Evolutionary conservation across 768 basidiomycete species (phyloP), one percentile per base, ranked within the genome.

Genomic region (Suillus placidus): DNA sequence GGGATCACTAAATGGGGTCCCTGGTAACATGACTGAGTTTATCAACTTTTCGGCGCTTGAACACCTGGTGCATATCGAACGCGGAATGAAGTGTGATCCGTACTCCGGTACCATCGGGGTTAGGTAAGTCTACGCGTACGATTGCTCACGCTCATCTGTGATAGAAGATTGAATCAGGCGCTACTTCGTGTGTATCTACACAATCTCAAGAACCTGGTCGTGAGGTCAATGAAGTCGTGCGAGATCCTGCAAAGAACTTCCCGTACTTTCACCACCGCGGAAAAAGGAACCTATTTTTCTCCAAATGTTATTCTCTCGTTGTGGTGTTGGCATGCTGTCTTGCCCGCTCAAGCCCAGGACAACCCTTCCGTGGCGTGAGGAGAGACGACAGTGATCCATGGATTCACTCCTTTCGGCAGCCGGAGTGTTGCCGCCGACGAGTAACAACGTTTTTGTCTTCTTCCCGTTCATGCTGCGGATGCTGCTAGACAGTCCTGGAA

Each of bases 261-360:
- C 60, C 60, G 64, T 66, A 52, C 65, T 42, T 40, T 58, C 52
- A 51, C 47, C 32, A 32, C 67, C 57, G 45, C 43, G 65, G 20
- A 55, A 63, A 64, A 70, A 72, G 20, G 66, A 67, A 43, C 77
- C 76, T 47, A 83, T 62, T 68, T 76, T 79, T 68, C 80, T 71
- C 83, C 82, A 83, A 55, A 84, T 76, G 7, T 82, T 79, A 54
- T 69, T 66, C 51, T 73, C 71, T 37, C 72, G 69, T 30, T 66
- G 66, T 23, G 72, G 67, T 77, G 67, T 47, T 26, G 66, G 66
- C 26, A 67, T 58, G 26, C 20, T 51, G 20, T 86, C 84, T 63
- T 72, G 70, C 14, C 80, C 82, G 60, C 77, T 77, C 58, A 85
- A 65, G 34, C 84, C 83, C 9, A 86, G 72, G n/a, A 80, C 68